Base-by-base conservation (phyloP, 768 basidiomycete genomes). In the Lactifluus pinguis region DNA sequence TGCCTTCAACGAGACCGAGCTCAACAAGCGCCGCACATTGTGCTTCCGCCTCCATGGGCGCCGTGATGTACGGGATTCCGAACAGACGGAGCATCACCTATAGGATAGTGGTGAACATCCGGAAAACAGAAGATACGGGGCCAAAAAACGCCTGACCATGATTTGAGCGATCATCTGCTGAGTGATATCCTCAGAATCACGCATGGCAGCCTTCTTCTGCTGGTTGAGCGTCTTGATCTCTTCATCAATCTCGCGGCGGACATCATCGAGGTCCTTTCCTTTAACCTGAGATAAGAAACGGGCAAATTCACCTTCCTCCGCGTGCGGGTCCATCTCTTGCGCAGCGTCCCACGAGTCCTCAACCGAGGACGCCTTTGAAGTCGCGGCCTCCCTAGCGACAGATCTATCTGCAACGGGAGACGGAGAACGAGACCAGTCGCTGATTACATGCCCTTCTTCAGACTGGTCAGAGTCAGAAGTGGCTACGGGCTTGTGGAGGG, bases 41-140 rank as follows among this genome's bases (percentile, higher is more conserved):
- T 0, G 97, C 97, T 73, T 99, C 97, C 47, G 97, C 97, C 78
- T 99, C 97, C 92, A 95, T 95, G 2, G 97, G 97, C 2, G 97
- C 97, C 4, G 95, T 97, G 68, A 98, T 91, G 69, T 95, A 99
- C 2, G 97, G 97, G 57, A 98, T 97, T 13, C 97, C 97, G 67
- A 98, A 98, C 19, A 97, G 79, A 42, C 91, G 85, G 15, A 99
- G 75, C 82, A 99, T 85, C 52, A 86, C 82, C 94, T 98, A 65
- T 51, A n/a, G 25, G 17, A 13, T 5, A 15, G 34, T 21, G 19
- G 50, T 56, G 21, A 57, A 32, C 48, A 21, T 4, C 32, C 15
- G 4, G n/a, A n/a, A 41, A 25, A 13, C 14, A 6, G 11, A 39
- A 15, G 13, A 53, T 30, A 30, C 11, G 38, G 10, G 38, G 4